Base-by-base conservation (phyloP, 257 asterid species). In the Craterostigma plantagineum region DNA sequence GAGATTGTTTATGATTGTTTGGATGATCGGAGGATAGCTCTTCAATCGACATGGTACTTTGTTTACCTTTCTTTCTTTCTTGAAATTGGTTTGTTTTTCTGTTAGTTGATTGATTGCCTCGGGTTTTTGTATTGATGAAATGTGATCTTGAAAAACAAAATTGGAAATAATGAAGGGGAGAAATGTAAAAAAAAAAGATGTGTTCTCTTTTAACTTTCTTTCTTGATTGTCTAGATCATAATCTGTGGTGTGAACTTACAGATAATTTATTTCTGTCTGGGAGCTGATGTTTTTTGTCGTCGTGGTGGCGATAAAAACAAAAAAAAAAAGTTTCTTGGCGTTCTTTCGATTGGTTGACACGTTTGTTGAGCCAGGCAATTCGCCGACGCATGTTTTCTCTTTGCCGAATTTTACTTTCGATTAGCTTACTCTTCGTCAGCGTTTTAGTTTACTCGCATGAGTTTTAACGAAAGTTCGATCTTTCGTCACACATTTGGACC, bases 41-140 rank as follows among this genome's bases (percentile, higher is more conserved):
- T 87, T 42, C 84, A 87, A 65, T 76, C 98, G 23, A 38, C 69
- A 56, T 87, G 95, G 95, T 82, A 63, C 55, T n/a, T n/a, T n/a
- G n/a, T n/a, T n/a, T n/a, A n/a, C n/a, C n/a, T n/a, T n/a, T n/a
- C n/a, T n/a, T n/a, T n/a, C 10, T 7, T 8, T 7, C 15, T 40
- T 14, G 16, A 40, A 36, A 36, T 10, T 9, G 11, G 3, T 36
- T 36, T 36, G 3, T 36, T 10, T 36, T 10, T 9, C 12, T n/a
- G n/a, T n/a, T n/a, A n/a, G n/a, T n/a, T n/a, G 40, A 0, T 16
- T 51, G 7, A 18, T n/a, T n/a, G n/a, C 18, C 9, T 14, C 10
- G 42, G 42, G 4, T 37, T 37, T 4, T 13, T 37, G 42, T 13
- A 39, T 15, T 40, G 50, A 14, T 41, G 46, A 8, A 43, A 45